phyloP scores from a whole-genome alignment of 495 filamentous ascomycete genomes.

The Hypoxylon intermedium region DNA sequence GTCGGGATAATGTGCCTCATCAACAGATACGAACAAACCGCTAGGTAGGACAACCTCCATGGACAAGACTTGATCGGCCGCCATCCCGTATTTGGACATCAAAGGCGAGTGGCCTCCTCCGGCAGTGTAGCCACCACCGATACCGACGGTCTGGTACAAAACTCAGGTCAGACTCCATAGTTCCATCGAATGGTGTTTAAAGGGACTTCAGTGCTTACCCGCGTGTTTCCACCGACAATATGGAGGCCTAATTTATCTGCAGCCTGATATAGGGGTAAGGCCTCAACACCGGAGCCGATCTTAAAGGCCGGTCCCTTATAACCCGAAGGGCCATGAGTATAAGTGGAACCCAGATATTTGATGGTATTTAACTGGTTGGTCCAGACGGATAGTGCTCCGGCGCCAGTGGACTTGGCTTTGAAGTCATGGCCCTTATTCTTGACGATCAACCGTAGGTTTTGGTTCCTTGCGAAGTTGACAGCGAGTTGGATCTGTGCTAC shows the following conservation, averaged over 20 bases:
- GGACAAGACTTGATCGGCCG: slow-evolving; percentile 55
- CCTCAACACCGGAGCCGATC: slow-evolving; percentile 65
- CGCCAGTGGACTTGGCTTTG: slow-evolving; percentile 58
- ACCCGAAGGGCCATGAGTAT: slow-evolving; percentile 23
- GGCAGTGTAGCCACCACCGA: slow-evolving; percentile 51
- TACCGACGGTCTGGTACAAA: slow-evolving; percentile 38
- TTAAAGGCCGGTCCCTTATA: slow-evolving; percentile 62
- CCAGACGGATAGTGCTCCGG: slow-evolving; percentile 63
- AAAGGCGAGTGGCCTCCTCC: slow-evolving; percentile 56
- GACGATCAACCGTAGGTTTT: slow-evolving; percentile 61
- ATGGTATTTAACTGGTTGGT: slow-evolving; percentile 57
- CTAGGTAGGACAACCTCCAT: slow-evolving; percentile 55
- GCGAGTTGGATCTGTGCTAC: slow-evolving; percentile 59
- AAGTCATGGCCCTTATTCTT: slow-evolving; percentile 76
- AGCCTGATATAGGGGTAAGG: slow-evolving; percentile 56
- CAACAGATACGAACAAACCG: slow-evolving; percentile 52
- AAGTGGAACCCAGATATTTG: slow-evolving; percentile 25
- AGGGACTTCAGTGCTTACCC: slow-evolving; percentile 19
- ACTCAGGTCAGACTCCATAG: slow-evolving; percentile 3
- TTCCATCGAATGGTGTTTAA: background rate
- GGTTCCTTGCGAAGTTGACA: slow-evolving; percentile 63
- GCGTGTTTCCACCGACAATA: slow-evolving; percentile 58
- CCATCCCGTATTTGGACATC: slow-evolving; percentile 51
- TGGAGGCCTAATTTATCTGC: slow-evolving; percentile 56
- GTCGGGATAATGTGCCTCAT: slow-evolving; percentile 51